A percentile compares a stretch with the other conserved stretches of the same genome.
Conservation (phyloP, 75 land plant species). For the Isoetes taiwanensis region DNA sequence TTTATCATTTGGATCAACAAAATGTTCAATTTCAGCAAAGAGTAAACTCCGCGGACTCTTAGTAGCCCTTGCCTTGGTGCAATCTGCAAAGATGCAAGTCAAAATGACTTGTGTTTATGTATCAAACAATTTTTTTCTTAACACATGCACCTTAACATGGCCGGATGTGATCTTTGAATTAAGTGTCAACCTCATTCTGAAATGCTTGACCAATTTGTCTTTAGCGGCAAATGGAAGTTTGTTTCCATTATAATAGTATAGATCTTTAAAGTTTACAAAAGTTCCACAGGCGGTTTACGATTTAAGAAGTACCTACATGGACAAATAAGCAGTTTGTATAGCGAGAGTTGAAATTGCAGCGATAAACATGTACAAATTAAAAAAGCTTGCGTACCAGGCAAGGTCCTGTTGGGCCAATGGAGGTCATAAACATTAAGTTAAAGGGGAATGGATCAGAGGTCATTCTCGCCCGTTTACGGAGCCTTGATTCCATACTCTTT, state of each 20-base stretch:
- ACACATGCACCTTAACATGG: too few species aligned
- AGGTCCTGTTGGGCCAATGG: constrained; percentile 87
- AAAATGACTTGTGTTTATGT: background rate
- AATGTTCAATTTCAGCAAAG: constrained; percentile 96
- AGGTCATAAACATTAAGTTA: constrained; percentile 87
- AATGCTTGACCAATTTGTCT: constrained; percentile 97
- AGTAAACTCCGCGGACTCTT: constrained; percentile 85
- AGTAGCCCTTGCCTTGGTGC: constrained; percentile 92
- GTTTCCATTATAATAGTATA: constrained; percentile 70
- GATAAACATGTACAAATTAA: background rate
- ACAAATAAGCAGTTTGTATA: too few species aligned
- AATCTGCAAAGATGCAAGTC: constrained; percentile 35
- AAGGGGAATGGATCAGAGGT: constrained; percentile 93
- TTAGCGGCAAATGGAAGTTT: constrained; percentile 93
- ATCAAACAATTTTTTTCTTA: background rate
- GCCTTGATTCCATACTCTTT: constrained; percentile 83
- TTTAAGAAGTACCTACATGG: too few species aligned
- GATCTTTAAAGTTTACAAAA: constrained; percentile 88
- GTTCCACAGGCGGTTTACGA: constrained; percentile 98
- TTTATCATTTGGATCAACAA: constrained; percentile 89
- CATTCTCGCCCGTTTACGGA: constrained; percentile 72
- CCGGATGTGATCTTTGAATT: too few species aligned
- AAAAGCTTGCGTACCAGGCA: constrained; percentile 26
- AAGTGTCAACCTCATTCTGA: constrained; percentile 98
- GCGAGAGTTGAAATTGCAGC: background rate